Evolutionary conservation across 140 eudicot genomes (phyloP), one percentile per base, ranked within the genome.

Genomic region (Flaveria floridana): DNA sequence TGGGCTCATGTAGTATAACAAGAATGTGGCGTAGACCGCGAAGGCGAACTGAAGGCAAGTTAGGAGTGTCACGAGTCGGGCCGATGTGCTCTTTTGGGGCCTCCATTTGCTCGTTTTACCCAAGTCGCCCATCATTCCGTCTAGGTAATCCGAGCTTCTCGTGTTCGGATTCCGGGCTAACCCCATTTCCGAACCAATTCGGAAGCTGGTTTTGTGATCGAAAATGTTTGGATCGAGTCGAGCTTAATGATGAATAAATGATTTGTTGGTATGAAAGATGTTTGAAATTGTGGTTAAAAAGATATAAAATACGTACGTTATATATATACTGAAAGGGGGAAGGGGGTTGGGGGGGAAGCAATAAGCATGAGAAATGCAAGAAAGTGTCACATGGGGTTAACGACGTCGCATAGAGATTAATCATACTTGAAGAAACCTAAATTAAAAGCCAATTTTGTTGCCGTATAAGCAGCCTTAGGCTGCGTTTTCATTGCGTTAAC

Each of bases 21-120:
- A 85, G 70, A 90, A 90, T 6, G 99, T 93, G 0, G 99, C 99
- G 52, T 93, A 93, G 42, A 93, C 87, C 39, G 99, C 99, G 26
- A 93, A 93, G 2, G 94, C 89, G 20, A 93, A 85, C 57, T 93
- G 99, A 28, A 93, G 80, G 52, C 96, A 90, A 14, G 97, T 93
- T 16, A 93, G 84, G 1, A 88, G 50, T 3, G 97, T 90, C 20
- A 90, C 99, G 1, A 90, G 82, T 9, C 87, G 77, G 11, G 87
- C 77, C 0, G 98, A 81, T 0, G 85, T 25, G 65, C 86, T 75
- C 83, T 85, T 89, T 81, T 76, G 89, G 15, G 86, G 58, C 71
- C 84, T 86, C 68, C 68, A 55, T 61, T 83, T 87, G 68, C 15
- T 74, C 0, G 78, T 18, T 65, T 86, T 85, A 16, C 81, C 88